phyloP scores from a whole-genome alignment of 345 rosid genomes.

The Bruguiera parviflora region DNA sequence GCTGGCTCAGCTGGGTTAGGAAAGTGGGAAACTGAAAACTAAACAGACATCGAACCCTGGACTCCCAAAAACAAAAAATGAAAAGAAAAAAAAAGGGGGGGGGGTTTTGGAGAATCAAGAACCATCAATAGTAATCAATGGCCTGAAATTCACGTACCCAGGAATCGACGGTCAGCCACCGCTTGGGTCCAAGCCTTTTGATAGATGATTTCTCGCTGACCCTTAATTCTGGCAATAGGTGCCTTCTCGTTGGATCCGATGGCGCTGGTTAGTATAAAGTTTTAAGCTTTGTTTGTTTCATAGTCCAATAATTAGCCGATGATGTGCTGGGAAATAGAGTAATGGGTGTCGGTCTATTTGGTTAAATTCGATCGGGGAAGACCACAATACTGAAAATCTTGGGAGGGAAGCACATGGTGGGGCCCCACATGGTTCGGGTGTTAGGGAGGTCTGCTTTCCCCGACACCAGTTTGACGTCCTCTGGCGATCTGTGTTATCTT shows the following conservation, averaged over 20 bases:
- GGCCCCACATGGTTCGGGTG: conserved; percentile 84
- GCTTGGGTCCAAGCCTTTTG: conserved; percentile 66
- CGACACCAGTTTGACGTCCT: conserved; percentile 72
- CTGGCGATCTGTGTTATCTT: conserved; percentile 89
- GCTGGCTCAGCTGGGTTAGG: not conserved
- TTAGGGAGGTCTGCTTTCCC: conserved; percentile 87
- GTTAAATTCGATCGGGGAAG: conserved; percentile 45
- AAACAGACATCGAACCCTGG: not conserved
- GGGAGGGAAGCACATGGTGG: conserved; percentile 98
- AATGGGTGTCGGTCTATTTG: not conserved
- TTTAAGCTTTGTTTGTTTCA: not conserved
- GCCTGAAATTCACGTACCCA: conserved; percentile 84
- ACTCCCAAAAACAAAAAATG: not conserved
- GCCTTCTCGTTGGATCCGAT: conserved; percentile 96
- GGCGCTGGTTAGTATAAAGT: conserved; percentile 74
- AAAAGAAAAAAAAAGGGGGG: conserved; percentile 29
- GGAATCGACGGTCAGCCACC: conserved; percentile 97
- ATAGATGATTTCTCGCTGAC: conserved; percentile 63
- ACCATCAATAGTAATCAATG: conserved; percentile 61
- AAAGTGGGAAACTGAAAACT: not conserved
- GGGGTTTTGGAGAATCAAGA: conserved; percentile 30
- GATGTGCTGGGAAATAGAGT: not conserved
- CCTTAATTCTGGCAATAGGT: conserved; percentile 63
- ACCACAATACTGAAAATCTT: conserved; percentile 84
- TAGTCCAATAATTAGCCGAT: not conserved